Percentiles rank a stretch among this genome's conserved stretches.
Conservation (phyloP, 75 land plant genomes). For the Sequoia sempervirens region DNA sequence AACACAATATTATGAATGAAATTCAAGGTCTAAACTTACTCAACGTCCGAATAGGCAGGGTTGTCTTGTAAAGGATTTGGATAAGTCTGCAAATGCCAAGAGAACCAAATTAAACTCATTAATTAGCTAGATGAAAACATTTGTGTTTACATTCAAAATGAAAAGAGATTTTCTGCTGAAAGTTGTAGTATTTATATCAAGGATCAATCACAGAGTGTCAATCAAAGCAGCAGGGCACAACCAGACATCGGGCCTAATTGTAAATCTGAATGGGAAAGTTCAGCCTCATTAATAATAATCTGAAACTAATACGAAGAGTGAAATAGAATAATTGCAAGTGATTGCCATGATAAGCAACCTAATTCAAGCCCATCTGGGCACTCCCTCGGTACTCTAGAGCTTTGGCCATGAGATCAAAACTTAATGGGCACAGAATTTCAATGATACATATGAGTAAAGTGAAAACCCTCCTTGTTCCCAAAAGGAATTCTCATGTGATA, state of each 20-base stretch:
- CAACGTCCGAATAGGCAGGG: conserved; percentile 61
- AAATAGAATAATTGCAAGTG: neutral
- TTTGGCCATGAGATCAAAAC: neutral
- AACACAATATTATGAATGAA: neutral
- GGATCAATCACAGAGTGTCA: neutral
- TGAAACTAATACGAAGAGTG: neutral
- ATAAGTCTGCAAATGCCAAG: conserved; percentile 34
- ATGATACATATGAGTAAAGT: too few relatives aligned
- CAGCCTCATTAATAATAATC: neutral
- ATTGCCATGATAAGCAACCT: neutral
- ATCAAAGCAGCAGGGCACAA: neutral
- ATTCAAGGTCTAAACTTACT: conserved; percentile 28
- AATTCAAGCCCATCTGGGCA: neutral
- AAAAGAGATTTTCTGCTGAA: neutral
- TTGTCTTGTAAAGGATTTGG: conserved; percentile 61
- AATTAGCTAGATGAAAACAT: neutral
- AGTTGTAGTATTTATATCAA: neutral
- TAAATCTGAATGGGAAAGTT: neutral
- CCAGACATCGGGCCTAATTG: neutral
- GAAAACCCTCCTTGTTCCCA: neutral
- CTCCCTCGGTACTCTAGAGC: neutral
- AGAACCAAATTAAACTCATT: neutral
- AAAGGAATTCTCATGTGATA: neutral
- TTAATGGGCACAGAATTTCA: neutral
- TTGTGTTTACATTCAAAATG: neutral